Evolutionary conservation across 2,329 filamentous ascomycete species (phyloP).

Genomic region (Colletotrichum graminicola): DNA sequence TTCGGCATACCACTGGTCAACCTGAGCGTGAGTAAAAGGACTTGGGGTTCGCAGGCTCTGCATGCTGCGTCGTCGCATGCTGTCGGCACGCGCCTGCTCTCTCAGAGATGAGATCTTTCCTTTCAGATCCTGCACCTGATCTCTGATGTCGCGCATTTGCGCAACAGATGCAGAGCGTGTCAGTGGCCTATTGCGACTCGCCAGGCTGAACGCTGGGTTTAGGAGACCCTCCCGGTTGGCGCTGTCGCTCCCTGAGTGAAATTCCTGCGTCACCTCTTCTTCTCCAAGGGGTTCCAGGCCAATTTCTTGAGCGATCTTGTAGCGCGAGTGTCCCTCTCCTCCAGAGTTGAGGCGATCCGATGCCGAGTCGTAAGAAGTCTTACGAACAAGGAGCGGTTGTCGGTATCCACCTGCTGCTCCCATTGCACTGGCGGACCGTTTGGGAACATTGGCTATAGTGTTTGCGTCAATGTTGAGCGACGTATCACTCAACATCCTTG

Average conservation of each 20-base stretch:
- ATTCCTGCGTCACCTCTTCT: constrained; percentile 56
- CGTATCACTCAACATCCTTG: constrained; percentile 70
- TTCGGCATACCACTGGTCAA: constrained; percentile 65
- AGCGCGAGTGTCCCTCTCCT: constrained; percentile 49
- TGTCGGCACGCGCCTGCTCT: constrained; percentile 83
- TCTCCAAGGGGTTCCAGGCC: constrained; percentile 67
- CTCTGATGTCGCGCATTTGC: constrained; percentile 79
- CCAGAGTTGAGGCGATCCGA: constrained; percentile 58
- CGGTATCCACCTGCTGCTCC: constrained; percentile 70
- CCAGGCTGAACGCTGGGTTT: constrained; percentile 59
- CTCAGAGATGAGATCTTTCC: constrained; percentile 86
- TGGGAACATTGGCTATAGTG: constrained; percentile 51
- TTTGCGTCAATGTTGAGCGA: constrained; percentile 49
- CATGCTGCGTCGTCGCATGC: constrained; percentile 79
- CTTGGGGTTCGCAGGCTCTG: constrained; percentile 81
- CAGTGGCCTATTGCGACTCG: constrained; percentile 60
- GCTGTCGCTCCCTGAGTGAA: constrained; percentile 49
- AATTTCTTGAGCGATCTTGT: constrained; percentile 58
- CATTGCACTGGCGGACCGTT: constrained; percentile 74
- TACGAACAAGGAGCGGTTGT: constrained; percentile 59
- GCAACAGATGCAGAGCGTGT: constrained; percentile 78
- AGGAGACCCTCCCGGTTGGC: constrained; percentile 54
- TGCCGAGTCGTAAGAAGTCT: constrained; percentile 57
- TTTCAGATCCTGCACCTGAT: constrained; percentile 88
- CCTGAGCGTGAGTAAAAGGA: constrained; percentile 79